These are phyloP conservation scores for Tubosaeta brunneosetosa DNA, from an alignment of 768 basidiomycete species.

Conservation along the genomic window DNA sequence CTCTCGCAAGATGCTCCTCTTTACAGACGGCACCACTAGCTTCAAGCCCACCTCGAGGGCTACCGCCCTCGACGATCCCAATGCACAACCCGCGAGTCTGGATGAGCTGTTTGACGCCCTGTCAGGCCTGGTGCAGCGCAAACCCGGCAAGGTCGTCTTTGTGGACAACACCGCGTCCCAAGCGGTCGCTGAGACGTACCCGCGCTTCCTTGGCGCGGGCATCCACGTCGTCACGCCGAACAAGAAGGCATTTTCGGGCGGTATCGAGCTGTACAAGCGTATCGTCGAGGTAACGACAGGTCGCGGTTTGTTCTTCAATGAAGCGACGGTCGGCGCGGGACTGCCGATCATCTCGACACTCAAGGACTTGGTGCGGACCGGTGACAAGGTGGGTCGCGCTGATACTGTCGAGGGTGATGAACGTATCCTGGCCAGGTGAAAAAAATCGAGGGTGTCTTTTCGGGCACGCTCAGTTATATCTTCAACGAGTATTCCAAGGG, in stretches of 20 bases:
- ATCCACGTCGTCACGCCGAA: slow-evolving; percentile 93
- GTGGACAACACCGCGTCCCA: slow-evolving; percentile 94
- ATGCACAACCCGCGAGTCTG: slow-evolving; percentile 36
- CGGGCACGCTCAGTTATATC: slow-evolving; percentile 97
- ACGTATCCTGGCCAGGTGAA: slow-evolving; percentile 44
- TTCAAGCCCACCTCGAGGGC: slow-evolving; percentile 41
- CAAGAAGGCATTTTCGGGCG: slow-evolving; percentile 91
- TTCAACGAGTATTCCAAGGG: slow-evolving; percentile 92
- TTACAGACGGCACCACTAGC: slow-evolving; percentile 40
- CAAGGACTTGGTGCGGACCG: slow-evolving; percentile 87
- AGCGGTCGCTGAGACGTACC: slow-evolving; percentile 75
- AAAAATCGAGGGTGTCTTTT: slow-evolving; percentile 97
- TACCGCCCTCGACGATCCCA: slow-evolving; percentile 41
- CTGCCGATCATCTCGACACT: slow-evolving; percentile 88
- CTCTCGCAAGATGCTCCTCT: slow-evolving; percentile 56
- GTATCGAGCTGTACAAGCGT: slow-evolving; percentile 57
- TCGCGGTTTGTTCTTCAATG: slow-evolving; percentile 68
- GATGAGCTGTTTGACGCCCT: slow-evolving; percentile 40
- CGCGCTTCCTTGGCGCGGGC: slow-evolving; percentile 69
- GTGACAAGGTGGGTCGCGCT: slow-evolving; percentile 65
- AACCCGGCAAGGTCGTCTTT: slow-evolving; percentile 52
- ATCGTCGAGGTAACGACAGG: slow-evolving; percentile 48
- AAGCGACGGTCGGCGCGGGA: slow-evolving; percentile 94
- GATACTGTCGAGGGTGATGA: not conserved
- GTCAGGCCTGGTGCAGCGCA: slow-evolving; percentile 40